These are phyloP conservation scores for Malus asiatica DNA, from an alignment of 306 rosid species.

Conservation along the genomic window DNA sequence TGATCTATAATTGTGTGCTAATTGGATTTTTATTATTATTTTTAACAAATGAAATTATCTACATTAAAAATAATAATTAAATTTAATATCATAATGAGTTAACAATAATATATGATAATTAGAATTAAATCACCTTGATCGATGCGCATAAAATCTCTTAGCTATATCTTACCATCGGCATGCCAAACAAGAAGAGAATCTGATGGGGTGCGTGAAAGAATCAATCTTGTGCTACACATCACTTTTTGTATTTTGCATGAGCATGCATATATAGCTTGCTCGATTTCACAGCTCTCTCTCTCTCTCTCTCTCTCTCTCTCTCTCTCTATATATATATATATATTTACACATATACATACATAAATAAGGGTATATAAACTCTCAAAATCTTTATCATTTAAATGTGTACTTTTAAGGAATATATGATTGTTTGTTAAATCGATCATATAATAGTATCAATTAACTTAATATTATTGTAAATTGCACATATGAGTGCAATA, in stretches of 20 bases:
- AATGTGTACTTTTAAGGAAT: background rate
- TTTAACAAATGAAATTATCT: too few relatives aligned
- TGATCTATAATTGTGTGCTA: background rate
- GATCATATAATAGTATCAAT: too few relatives aligned
- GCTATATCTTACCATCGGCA: conserved; percentile 9
- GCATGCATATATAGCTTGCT: background rate
- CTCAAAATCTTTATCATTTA: background rate
- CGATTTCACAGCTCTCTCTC: background rate
- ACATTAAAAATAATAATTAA: too few relatives aligned
- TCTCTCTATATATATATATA: too few relatives aligned
- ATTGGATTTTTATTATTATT: too few relatives aligned
- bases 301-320: too few relatives aligned
- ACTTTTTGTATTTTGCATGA: background rate
- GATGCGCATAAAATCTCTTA: conserved; percentile 33
- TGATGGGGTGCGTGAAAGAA: conserved; percentile 47
- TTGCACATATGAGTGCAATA: too few relatives aligned
- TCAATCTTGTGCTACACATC: conserved; percentile 22
- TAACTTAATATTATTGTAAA: too few relatives aligned
- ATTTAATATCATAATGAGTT: too few relatives aligned
- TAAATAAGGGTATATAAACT: background rate
- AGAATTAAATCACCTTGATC: background rate
- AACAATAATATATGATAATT: too few relatives aligned
- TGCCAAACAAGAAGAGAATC: conserved; percentile 36
- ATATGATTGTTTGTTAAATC: too few relatives aligned
- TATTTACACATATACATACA: too few relatives aligned